Evolutionary conservation across 2,329 filamentous ascomycete species (phyloP).

Genomic region (Cladophialophora chaetospira): DNA sequence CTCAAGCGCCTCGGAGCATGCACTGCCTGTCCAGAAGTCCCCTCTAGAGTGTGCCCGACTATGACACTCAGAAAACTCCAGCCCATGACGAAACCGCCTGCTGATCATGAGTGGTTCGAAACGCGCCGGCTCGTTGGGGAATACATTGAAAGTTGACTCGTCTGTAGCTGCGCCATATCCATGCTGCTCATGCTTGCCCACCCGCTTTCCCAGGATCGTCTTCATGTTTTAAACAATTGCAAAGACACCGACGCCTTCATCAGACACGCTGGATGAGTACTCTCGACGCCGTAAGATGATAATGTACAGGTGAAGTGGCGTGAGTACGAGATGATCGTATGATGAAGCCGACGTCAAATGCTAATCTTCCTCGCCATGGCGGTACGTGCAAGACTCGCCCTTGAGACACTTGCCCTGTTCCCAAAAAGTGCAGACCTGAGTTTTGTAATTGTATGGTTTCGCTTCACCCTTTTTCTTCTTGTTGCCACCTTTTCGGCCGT

Average conservation of each 20-base stretch:
- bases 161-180: background rate
- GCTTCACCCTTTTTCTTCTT: conserved; percentile 29
- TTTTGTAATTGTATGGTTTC: conserved; percentile 45
- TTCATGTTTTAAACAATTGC: background rate
- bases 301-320: background rate
- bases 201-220: background rate
- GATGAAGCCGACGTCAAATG: background rate
- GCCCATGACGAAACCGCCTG: background rate
- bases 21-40: too few relatives aligned
- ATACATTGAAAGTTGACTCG: background rate
- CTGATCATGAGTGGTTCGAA: background rate
- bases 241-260: background rate
- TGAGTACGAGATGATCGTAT: background rate
- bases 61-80: background rate
- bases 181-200: background rate
- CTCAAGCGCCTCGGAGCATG: too few relatives aligned
- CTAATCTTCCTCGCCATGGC: conserved; percentile 42
- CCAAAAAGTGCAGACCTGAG: conserved; percentile 56
- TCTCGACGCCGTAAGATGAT: background rate
- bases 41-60: too few relatives aligned
- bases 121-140: background rate
- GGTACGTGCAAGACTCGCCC: conserved; percentile 54
- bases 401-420: conserved; percentile 57
- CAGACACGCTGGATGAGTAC: background rate
- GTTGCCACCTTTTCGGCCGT: conserved; percentile 25